Evolutionary conservation across 768 basidiomycete species (phyloP).

Genomic region (Mycena rebaudengoi): DNA sequence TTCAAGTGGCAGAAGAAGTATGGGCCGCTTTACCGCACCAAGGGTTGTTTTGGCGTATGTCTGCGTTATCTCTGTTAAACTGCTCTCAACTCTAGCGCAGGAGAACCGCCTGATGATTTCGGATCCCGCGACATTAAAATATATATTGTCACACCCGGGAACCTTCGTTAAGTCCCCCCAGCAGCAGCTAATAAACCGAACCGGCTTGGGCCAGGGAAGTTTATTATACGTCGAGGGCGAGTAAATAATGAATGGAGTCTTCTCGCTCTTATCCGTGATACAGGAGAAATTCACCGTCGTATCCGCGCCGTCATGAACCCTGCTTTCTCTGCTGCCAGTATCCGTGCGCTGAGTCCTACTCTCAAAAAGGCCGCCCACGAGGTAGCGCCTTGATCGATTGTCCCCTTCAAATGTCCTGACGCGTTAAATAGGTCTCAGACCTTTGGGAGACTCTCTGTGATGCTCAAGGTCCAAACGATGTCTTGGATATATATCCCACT

Average conservation of each 20-base stretch:
- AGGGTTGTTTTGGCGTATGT: conserved; percentile 23
- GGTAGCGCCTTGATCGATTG: neutral
- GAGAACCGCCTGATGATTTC: conserved; percentile 27
- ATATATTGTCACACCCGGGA: conserved; percentile 18
- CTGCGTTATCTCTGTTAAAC: neutral
- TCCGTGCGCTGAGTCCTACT: conserved; percentile 21
- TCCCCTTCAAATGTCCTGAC: neutral
- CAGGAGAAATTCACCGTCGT: conserved; percentile 22
- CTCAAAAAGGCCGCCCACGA: conserved; percentile 20
- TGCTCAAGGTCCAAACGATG: conserved; percentile 15
- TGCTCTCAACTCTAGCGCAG: neutral
- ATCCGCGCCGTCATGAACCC: conserved; percentile 26
- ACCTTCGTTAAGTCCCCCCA: conserved; percentile 22
- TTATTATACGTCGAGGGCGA: conserved; percentile 22
- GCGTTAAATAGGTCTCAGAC: conserved; percentile 6
- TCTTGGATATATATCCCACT: conserved; percentile 23
- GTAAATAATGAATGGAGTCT: neutral
- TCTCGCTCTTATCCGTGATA: neutral
- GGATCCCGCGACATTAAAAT: conserved; percentile 19
- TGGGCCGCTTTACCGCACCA: conserved; percentile 19
- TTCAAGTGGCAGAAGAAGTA: conserved; percentile 26
- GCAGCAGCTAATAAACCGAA: conserved; percentile 22
- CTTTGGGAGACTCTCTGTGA: conserved; percentile 17
- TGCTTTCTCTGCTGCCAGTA: conserved; percentile 22
- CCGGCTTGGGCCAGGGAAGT: conserved; percentile 19